These are phyloP conservation scores for Ceratopteris richardii DNA, from an alignment of 75 land plant genomes.

Conservation along the genomic window DNA sequence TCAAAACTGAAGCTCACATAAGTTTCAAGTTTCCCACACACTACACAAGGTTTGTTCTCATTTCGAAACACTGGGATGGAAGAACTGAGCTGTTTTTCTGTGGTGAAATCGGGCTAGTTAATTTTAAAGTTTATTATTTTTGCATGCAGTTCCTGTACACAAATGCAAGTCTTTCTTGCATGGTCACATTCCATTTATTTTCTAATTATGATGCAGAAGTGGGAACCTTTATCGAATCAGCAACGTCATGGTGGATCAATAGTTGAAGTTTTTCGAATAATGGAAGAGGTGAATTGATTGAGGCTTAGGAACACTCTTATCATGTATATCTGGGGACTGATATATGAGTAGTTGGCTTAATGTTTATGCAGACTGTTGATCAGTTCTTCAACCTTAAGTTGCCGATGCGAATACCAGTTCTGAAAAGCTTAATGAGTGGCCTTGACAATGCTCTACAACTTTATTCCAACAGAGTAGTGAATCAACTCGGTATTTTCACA, in stretches of 20 bases:
- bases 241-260: slow-evolving; percentile 88
- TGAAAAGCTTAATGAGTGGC: slow-evolving; percentile 66
- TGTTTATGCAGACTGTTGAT: slow-evolving; percentile 67
- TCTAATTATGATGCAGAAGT: slow-evolving; percentile 43
- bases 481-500: slow-evolving; percentile 45
- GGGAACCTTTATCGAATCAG: slow-evolving; percentile 84
- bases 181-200: too few species aligned
- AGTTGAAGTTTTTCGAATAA: slow-evolving; percentile 92
- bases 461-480: slow-evolving; percentile 56
- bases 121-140: too few species aligned
- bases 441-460: slow-evolving; percentile 86
- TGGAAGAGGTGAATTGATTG: slow-evolving; percentile 67
- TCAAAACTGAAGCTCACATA: too few species aligned
- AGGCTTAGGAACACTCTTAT: background rate
- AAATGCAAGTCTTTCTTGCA: too few species aligned
- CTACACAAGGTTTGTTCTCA: too few species aligned
- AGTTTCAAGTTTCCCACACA: too few species aligned
- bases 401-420: slow-evolving; percentile 69
- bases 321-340: background rate
- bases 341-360: background rate
- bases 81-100: too few species aligned
- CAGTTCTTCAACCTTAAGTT: slow-evolving; percentile 86
- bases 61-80: too few species aligned
- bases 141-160: too few species aligned
- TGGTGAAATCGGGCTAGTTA: too few species aligned